A percentile compares a stretch with the other conserved stretches of the same genome.
phyloP scores from a whole-genome alignment of 2,329 filamentous ascomycete species.

The Scedosporium dehoogii region DNA sequence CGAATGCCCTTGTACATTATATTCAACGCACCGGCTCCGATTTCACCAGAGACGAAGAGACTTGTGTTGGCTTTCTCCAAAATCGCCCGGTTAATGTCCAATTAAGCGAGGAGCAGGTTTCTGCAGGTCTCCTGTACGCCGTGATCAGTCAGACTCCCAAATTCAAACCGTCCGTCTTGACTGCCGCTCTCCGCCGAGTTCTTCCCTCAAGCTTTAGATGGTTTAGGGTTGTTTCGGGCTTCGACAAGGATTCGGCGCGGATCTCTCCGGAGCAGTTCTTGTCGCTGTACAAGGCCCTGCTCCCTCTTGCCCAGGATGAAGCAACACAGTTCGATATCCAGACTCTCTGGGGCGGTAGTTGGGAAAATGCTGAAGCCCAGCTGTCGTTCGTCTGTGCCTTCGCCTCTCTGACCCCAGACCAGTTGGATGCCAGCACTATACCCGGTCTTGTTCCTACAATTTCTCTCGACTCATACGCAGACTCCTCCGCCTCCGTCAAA shows the following conservation, averaged over 20 bases:
- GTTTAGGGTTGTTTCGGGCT: conserved; percentile 64
- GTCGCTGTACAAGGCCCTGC: conserved; percentile 66
- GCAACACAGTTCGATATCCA: conserved; percentile 64
- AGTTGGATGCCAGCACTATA: conserved; percentile 77
- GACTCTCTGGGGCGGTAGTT: conserved; percentile 78
- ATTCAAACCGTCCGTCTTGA: conserved; percentile 42
- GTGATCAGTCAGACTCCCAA: conserved; percentile 46
- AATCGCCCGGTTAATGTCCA: conserved; percentile 44
- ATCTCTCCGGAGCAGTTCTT: conserved; percentile 75
- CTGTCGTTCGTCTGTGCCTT: conserved; percentile 90
- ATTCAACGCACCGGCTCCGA: conserved; percentile 68
- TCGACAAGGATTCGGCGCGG: conserved; percentile 69
- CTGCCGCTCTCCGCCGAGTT: conserved; percentile 54
- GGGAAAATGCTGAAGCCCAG: conserved; percentile 79
- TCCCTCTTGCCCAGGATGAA: conserved; percentile 56
- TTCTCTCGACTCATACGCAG: conserved; percentile 45
- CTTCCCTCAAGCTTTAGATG: conserved; percentile 55
- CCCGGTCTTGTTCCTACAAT: conserved; percentile 74
- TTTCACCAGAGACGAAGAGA: conserved; percentile 67
- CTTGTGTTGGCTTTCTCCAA: conserved; percentile 45
- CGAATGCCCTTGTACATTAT: conserved; percentile 49
- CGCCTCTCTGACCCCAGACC: conserved; percentile 61
- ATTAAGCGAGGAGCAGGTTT: conserved; percentile 73
- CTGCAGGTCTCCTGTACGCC: conserved; percentile 62
- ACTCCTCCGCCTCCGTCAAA: conserved; percentile 37